phyloP scores from a whole-genome alignment of 2,329 filamentous ascomycete genomes.

The Diaporthe velutina region DNA sequence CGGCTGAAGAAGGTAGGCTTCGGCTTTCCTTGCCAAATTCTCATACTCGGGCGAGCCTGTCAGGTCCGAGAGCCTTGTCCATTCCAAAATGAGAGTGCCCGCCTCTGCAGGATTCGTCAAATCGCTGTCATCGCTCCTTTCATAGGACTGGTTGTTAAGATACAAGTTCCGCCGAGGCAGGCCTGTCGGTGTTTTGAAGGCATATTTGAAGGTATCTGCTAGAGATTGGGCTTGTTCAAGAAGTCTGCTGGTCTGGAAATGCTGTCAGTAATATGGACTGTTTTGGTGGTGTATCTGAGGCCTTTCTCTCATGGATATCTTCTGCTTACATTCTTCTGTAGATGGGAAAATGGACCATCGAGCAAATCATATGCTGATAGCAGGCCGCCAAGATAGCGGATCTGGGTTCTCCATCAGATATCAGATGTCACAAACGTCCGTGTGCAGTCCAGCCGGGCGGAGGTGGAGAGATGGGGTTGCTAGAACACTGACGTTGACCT shows the following conservation, averaged over 20 bases:
- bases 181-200: slow-evolving; percentile 17
- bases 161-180: not conserved
- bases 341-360: slow-evolving; percentile 11
- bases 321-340: not conserved
- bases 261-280: not conserved
- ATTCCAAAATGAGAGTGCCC: slow-evolving; percentile 22
- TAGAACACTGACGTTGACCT: slow-evolving; percentile 11
- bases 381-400: slow-evolving; percentile 17
- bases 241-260: not conserved
- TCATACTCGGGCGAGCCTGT: slow-evolving; percentile 22
- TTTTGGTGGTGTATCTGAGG: not conserved
- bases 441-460: not conserved
- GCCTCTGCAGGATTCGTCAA: slow-evolving; percentile 13
- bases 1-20: not conserved
- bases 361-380: slow-evolving; percentile 15
- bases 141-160: slow-evolving; percentile 27
- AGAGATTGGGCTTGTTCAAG: slow-evolving; percentile 20
- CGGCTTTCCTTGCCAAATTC: slow-evolving; percentile 5
- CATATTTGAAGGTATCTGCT: slow-evolving; percentile 30
- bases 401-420: not conserved
- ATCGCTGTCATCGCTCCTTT: not conserved
- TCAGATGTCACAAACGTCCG: not conserved
- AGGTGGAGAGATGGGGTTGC: not conserved
- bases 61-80: slow-evolving; percentile 26
- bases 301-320: rapidly evolving